A percentile compares a stretch with the other conserved stretches of the same genome.
These are phyloP conservation scores for Pythium vanterpoolii DNA, from an alignment of 352 stramenopile genomes.

Conservation along the genomic window DNA sequence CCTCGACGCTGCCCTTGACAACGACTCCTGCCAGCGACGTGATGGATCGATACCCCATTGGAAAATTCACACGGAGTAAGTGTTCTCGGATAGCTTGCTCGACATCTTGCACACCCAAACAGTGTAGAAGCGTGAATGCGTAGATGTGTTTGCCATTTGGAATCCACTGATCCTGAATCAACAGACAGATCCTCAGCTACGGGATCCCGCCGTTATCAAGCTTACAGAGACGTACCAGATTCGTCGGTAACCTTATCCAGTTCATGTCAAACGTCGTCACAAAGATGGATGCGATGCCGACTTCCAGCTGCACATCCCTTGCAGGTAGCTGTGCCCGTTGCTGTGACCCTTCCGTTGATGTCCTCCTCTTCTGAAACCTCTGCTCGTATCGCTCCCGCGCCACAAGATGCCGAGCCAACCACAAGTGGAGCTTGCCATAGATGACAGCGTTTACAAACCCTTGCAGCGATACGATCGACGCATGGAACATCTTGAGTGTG, in stretches of 20 bases:
- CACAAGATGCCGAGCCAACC: conserved; percentile 56
- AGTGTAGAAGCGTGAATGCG: conserved; percentile 79
- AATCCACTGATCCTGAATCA: conserved; percentile 59
- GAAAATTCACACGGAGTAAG: conserved; percentile 69
- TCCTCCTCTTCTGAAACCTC: conserved; percentile 1
- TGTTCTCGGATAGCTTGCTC: conserved; percentile 67
- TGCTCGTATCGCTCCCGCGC: not conserved
- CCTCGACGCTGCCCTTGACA: conserved; percentile 46
- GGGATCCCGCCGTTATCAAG: not conserved
- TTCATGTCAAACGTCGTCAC: conserved; percentile 84
- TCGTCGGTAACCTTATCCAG: conserved; percentile 57
- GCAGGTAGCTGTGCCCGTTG: conserved; percentile 15
- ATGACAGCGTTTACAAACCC: conserved; percentile 87
- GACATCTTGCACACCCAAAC: conserved; percentile 53
- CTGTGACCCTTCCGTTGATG: conserved; percentile 5
- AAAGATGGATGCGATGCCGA: conserved; percentile 73
- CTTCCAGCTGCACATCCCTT: conserved; percentile 25
- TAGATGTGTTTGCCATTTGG: conserved; percentile 76
- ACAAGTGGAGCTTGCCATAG: conserved; percentile 84
- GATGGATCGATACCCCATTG: conserved; percentile 71
- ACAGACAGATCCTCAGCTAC: not conserved
- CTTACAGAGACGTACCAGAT: conserved; percentile 32
- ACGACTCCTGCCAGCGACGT: conserved; percentile 61
- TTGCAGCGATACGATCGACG: conserved; percentile 72
- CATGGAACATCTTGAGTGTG: conserved; percentile 65